A percentile compares a stretch with the other conserved stretches of the same genome.
phyloP scores from a whole-genome alignment of 805 yeast genomes.

The Saccharomycodes ludwigii region DNA sequence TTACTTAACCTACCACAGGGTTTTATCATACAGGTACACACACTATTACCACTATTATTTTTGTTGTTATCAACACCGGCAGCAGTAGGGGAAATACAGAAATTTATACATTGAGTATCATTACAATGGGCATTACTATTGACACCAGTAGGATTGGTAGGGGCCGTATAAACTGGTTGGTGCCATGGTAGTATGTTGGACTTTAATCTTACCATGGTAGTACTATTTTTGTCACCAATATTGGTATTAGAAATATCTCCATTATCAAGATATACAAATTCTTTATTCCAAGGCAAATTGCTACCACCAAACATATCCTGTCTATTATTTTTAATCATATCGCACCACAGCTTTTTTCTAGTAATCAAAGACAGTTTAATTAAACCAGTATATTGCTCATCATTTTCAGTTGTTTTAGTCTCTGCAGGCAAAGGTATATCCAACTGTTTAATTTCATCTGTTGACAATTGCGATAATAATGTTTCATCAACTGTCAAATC shows the following conservation, averaged over 20 bases:
- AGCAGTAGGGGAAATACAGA: too few relatives aligned
- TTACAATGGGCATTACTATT: too few relatives aligned
- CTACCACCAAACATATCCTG: background rate
- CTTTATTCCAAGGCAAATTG: constrained; percentile 1
- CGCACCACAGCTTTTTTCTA: constrained; percentile 21
- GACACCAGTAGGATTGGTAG: too few relatives aligned
- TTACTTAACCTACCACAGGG: constrained; percentile 20
- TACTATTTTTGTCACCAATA: background rate
- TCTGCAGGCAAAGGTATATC: constrained; percentile 7
- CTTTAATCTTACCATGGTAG: constrained; percentile 3
- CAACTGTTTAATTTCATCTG: constrained; percentile 13
- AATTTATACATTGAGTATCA: too few relatives aligned
- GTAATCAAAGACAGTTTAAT: constrained; percentile 20
- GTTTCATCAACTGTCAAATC: constrained; percentile 20
- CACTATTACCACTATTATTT: too few relatives aligned
- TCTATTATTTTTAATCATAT: constrained; percentile 11
- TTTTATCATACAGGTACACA: constrained; percentile 15
- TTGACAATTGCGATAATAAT: constrained; percentile 13
- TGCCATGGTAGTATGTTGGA: constrained; percentile 2
- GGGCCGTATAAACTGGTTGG: too few relatives aligned
- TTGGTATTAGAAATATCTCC: background rate
- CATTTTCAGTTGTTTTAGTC: background rate
- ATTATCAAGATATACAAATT: constrained; percentile 2
- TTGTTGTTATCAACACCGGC: too few relatives aligned
- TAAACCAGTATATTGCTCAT: background rate